These are phyloP conservation scores for Tulasnella sp. DNA, from an alignment of 768 basidiomycete genomes.

Conservation along the genomic window DNA sequence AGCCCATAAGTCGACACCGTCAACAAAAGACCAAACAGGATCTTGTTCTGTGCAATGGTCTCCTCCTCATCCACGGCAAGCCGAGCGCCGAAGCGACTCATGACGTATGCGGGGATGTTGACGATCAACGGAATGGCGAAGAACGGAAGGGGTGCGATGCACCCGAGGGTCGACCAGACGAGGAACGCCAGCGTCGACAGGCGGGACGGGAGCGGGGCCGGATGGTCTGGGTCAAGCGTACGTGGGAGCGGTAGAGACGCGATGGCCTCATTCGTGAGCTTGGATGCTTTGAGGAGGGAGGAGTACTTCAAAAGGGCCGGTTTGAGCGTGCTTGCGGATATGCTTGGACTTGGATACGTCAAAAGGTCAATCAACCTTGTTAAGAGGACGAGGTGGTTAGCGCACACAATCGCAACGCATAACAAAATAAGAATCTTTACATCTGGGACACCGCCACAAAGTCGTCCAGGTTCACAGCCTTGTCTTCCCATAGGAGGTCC, in stretches of 20 bases:
- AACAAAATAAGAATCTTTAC: slow-evolving; percentile 34
- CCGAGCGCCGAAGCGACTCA: slow-evolving; percentile 63
- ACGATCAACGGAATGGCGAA: slow-evolving; percentile 35
- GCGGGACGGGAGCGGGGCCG: slow-evolving; percentile 63
- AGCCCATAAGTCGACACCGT: slow-evolving; percentile 69
- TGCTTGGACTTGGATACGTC: slow-evolving; percentile 50
- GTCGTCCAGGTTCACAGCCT: slow-evolving; percentile 67
- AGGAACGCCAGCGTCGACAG: slow-evolving; percentile 70
- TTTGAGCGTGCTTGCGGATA: slow-evolving; percentile 51
- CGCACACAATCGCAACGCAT: neutral
- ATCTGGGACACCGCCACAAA: slow-evolving; percentile 83
- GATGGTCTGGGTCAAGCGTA: slow-evolving; percentile 51
- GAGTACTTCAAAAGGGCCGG: slow-evolving; percentile 76
- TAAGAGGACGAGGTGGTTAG: slow-evolving; percentile 18
- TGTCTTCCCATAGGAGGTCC: slow-evolving; percentile 84
- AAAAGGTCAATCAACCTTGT: slow-evolving; percentile 80
- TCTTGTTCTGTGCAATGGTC: slow-evolving; percentile 92
- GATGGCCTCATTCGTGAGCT: slow-evolving; percentile 77
- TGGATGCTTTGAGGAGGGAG: slow-evolving; percentile 68
- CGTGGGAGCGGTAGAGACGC: slow-evolving; percentile 75
- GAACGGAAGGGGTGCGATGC: slow-evolving; percentile 65
- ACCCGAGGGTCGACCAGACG: slow-evolving; percentile 62
- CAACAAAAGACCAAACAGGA: slow-evolving; percentile 69
- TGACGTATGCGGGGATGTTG: slow-evolving; percentile 55
- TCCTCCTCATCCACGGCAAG: slow-evolving; percentile 83